Base-by-base conservation (phyloP, 2,329 filamentous ascomycete genomes). In the Fusarium graminum region DNA sequence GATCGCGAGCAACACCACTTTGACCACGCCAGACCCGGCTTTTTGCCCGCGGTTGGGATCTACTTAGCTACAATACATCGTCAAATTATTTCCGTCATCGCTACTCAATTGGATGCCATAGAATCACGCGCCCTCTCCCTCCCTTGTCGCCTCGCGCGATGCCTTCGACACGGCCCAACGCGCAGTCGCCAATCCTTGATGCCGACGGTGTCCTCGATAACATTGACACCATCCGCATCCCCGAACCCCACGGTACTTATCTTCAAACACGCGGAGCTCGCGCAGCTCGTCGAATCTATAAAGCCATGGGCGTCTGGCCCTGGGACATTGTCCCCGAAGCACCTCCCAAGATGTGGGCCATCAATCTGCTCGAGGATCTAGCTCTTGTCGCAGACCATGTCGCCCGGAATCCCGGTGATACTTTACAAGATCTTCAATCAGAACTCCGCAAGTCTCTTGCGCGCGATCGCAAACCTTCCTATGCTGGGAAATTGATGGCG, bases 301-400 rank as follows among this genome's bases (percentile, higher is more conserved):
- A 68, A 40, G 71, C 69, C 28, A 69, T 73, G 66, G 68, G 69
- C 41, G 71, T 73, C 32, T 73, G 71, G 71, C 71, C 71, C 36
- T 73, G 71, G 71, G 71, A 73, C 28, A 73, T 73, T 26, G 71
- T 73, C 39, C 71, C 71, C 19, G 71, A 73, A 54, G 65, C 71
- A 29, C 71, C 71, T n/a, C 71, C 71, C 2, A 73, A 73, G 62
- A 72, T 73, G 63, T 73, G 71, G 71, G 71, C 71, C 29, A 73
- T 74, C 34, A 72, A 74, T 60, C 43, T 74, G 25, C 59, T 74
- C n/a, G 71, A 74, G 60, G 72, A 74, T 14, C 67, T 74, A 10
- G 68, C 72, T 17, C 67, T 74, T 16, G 69, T 73, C 52, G 68
- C 70, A 41, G 71, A 73, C 49, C 71, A 73, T 58, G 71, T 73